Base-by-base conservation (phyloP, 768 basidiomycete species). In the Calvatia gigantea region DNA sequence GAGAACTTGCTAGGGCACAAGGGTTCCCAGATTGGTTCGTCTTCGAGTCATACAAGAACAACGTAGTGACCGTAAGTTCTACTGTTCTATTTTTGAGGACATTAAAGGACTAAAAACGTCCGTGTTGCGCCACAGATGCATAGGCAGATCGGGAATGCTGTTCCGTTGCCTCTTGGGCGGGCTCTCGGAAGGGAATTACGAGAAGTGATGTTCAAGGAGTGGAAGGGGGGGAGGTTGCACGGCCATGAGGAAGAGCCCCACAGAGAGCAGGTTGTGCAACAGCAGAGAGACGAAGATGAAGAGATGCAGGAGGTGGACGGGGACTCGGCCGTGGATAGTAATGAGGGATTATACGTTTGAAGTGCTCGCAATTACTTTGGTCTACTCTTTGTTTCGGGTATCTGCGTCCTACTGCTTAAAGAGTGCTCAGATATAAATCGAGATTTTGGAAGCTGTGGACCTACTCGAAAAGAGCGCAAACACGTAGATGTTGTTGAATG, bases 111-210 rank as follows among this genome's bases (percentile, higher is more conserved):
- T 55, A 6, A 27, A 4, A 45, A 28, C 19, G 29, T 14, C 27
- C 14, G 58, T 37, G 32, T 56, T 7, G 37, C 29, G 17, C 25
- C 45, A 14, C 58, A 91, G 87, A 86, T 91, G 75, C 87, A 89
- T 61, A 75, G 87, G 27, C 87, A 89, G 55, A 89, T 92, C 58
- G 89, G 89, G 12, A 91, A 91, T 62, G 87, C 89, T 0, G 87
- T 91, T 2, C 84, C 90, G 1, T 79, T 84, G 73, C 86, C 75
- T 2, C 71, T 92, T 4, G 78, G 77, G 14, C 66, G 68, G 19
- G 90, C 89, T 0, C 69, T 92, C 6, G 89, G 87, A 17, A 75
- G 81, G 17, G 80, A 87, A 62, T 73, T 91, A 33, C 70, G 78
- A 7, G 69, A 74, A 4, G 75, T 77, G 0, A 58, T 83, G 27